phyloP scores from a whole-genome alignment of 2,329 filamentous ascomycete species.

The Microdochium trichocladiopsis region DNA sequence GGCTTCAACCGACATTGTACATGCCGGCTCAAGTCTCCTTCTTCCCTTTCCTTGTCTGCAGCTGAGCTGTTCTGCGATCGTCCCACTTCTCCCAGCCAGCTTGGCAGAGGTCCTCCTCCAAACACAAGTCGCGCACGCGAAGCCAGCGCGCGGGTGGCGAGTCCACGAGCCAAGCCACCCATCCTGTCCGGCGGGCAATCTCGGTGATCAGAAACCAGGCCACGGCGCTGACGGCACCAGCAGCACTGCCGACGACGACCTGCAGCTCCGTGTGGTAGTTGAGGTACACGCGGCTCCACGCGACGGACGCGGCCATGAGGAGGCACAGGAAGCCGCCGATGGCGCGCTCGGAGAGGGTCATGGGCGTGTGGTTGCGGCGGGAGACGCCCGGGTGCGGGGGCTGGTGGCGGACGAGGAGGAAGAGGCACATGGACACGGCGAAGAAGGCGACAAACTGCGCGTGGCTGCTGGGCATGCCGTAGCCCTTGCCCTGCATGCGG shows the following conservation, averaged over 20 bases:
- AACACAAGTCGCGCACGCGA: slow-evolving; percentile 73
- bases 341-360: slow-evolving; percentile 57
- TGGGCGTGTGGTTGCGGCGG: slow-evolving; percentile 40
- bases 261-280: slow-evolving; percentile 88
- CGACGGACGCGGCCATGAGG: slow-evolving; percentile 59
- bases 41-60: slow-evolving; percentile 25
- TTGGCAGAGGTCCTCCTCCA: slow-evolving; percentile 83
- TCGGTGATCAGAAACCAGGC: slow-evolving; percentile 73
- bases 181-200: slow-evolving; percentile 58
- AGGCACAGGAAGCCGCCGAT: slow-evolving; percentile 47
- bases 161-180: slow-evolving; percentile 67
- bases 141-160: slow-evolving; percentile 56
- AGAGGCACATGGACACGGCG: slow-evolving; percentile 74
- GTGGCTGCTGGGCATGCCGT: slow-evolving; percentile 94
- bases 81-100: slow-evolving; percentile 95
- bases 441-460: slow-evolving; percentile 94
- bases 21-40: slow-evolving; percentile 2
- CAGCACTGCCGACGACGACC: slow-evolving; percentile 71
- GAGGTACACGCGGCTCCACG: slow-evolving; percentile 80
- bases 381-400: slow-evolving; percentile 35
- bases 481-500: slow-evolving; percentile 83
- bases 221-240: slow-evolving; percentile 64
- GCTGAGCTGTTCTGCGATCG: slow-evolving; percentile 31
- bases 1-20: too few relatives aligned
- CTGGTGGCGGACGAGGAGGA: slow-evolving; percentile 74